Evolutionary conservation across 257 asterid genomes (phyloP).

Genomic region (Ocimum tenuiflorum): DNA sequence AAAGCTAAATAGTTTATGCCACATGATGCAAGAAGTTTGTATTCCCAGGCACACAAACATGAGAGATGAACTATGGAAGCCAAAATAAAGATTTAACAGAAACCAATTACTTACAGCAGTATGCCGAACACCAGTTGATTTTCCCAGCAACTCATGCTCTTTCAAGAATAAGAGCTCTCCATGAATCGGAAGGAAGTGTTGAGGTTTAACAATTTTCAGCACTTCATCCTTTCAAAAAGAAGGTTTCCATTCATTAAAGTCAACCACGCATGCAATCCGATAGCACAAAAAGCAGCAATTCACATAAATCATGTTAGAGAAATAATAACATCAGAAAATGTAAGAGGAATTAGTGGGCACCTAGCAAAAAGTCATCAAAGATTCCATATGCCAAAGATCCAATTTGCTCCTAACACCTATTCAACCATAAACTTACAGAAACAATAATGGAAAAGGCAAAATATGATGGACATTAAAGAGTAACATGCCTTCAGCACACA

Average conservation of each 20-base stretch:
- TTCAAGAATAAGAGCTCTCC: constrained; percentile 95
- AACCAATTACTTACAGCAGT: constrained; percentile 58
- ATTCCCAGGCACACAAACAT: neutral
- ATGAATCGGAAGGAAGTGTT: constrained; percentile 94
- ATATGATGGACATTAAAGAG: neutral
- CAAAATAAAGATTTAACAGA: neutral
- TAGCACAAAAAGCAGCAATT: neutral
- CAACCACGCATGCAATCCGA: neutral
- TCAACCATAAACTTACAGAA: neutral
- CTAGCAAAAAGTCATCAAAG: neutral
- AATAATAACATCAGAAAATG: constrained; percentile 9
- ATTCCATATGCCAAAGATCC: neutral
- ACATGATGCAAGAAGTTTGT: constrained; percentile 4
- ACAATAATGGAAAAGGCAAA: neutral
- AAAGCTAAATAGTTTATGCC: constrained; percentile 10
- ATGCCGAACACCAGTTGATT: constrained; percentile 90
- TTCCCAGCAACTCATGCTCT: constrained; percentile 95
- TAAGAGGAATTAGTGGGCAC: constrained; percentile 8
- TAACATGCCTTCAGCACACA: constrained; percentile 5
- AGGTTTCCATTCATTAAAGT: constrained; percentile 13
- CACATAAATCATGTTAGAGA: neutral
- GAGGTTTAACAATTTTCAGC: constrained; percentile 91
- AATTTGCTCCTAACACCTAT: constrained; percentile 4
- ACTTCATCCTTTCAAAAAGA: constrained; percentile 72
- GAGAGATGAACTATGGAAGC: neutral